These are phyloP conservation scores for Salvia rosmarinus DNA, from an alignment of 257 asterid species.

Conservation along the genomic window DNA sequence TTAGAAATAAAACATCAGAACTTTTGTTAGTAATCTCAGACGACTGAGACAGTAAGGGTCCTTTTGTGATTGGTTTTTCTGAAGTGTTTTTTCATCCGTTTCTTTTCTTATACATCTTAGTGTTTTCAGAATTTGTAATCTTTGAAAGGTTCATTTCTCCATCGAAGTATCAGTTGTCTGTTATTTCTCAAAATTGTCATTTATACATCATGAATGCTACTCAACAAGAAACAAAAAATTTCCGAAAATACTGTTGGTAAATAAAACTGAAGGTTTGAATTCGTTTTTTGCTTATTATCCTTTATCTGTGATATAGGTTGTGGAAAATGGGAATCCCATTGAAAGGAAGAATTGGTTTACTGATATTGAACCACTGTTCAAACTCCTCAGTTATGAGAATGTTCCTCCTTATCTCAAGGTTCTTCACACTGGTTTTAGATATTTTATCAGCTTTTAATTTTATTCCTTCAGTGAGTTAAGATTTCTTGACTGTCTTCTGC, in stretches of 20 bases:
- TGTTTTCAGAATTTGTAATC: too few relatives aligned
- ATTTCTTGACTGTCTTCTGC: slow-evolving; percentile 30
- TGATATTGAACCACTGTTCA: slow-evolving; percentile 93
- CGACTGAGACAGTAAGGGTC: slow-evolving; percentile 2
- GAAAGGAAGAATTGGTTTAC: slow-evolving; percentile 95
- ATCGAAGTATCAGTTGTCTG: too few relatives aligned
- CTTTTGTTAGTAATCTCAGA: neutral
- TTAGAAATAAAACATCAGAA: neutral
- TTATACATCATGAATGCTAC: too few relatives aligned
- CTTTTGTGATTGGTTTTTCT: neutral
- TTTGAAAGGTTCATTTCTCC: too few relatives aligned
- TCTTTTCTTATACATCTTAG: too few relatives aligned
- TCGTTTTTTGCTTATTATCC: neutral
- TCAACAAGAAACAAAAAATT: too few relatives aligned
- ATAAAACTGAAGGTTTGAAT: slow-evolving; percentile 4
- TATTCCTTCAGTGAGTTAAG: slow-evolving; percentile 18
- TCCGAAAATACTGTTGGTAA: too few relatives aligned
- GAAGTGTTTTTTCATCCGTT: too few relatives aligned
- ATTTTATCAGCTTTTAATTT: slow-evolving; percentile 21
- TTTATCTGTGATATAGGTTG: slow-evolving; percentile 57
- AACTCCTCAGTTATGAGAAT: slow-evolving; percentile 93
- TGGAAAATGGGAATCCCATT: slow-evolving; percentile 75
- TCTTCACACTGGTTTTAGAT: slow-evolving; percentile 27
- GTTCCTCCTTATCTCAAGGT: slow-evolving; percentile 99
- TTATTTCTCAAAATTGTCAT: too few relatives aligned